Evolutionary conservation across 129 eudicot species (phyloP).

Genomic region (Arctium lappa): DNA sequence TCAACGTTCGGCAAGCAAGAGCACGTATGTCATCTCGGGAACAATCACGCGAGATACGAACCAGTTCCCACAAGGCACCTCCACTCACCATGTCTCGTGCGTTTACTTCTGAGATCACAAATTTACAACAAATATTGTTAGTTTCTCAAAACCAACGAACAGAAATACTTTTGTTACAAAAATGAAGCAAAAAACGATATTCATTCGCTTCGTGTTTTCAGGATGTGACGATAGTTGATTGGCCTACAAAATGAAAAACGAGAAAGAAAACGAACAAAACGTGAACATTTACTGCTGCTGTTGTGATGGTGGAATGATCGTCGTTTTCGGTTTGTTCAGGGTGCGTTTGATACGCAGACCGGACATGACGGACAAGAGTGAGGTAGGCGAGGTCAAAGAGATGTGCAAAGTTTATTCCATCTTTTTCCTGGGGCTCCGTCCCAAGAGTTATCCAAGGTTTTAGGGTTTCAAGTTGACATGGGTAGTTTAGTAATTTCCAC

Average conservation of each 20-base stretch:
- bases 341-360: neutral
- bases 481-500: neutral
- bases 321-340: neutral
- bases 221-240: neutral
- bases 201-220: no score
- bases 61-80: constrained; percentile 98
- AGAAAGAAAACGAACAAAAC: no score
- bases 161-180: neutral
- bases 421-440: neutral
- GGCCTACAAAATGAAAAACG: neutral
- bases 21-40: constrained; percentile 88
- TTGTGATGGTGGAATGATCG: no score
- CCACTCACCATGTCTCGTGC: constrained; percentile 87
- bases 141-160: neutral
- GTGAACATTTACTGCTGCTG: no score
- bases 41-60: constrained; percentile 94
- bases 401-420: neutral
- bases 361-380: neutral
- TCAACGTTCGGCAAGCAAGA: constrained; percentile 84
- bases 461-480: neutral
- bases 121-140: neutral
- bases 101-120: constrained; percentile 65
- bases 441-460: neutral
- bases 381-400: neutral
- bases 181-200: neutral